These are phyloP conservation scores for Pugionium cornutum DNA, from an alignment of 345 rosid species.

Conservation along the genomic window DNA sequence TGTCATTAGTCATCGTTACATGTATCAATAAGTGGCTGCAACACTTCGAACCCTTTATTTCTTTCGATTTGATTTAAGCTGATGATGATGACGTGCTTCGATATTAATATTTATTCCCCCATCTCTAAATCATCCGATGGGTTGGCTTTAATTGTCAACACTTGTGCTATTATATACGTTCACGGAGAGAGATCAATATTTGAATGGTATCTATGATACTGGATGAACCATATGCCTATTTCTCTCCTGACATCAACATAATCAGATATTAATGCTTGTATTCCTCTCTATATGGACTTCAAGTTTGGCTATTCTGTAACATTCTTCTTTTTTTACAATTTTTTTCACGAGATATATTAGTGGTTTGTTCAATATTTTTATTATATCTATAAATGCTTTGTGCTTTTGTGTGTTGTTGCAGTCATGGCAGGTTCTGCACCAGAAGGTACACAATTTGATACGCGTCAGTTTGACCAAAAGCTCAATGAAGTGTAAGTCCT, in stretches of 20 bases:
- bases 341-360: not conserved
- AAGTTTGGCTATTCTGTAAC: slow-evolving; percentile 42
- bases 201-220: slow-evolving; percentile 34
- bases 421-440: slow-evolving; percentile 50
- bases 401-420: slow-evolving; percentile 19
- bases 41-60: not conserved
- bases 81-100: not conserved
- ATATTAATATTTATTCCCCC: not conserved
- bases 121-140: not conserved
- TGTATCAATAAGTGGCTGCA: not conserved
- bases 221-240: slow-evolving; percentile 27
- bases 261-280: slow-evolving; percentile 42
- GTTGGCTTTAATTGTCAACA: not conserved
- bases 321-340: not conserved
- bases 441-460: slow-evolving; percentile 50
- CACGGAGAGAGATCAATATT: slow-evolving; percentile 20
- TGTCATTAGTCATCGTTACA: not conserved
- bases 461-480: slow-evolving; percentile 45
- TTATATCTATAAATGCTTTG: not conserved
- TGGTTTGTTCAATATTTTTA: not conserved
- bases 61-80: slow-evolving; percentile 6
- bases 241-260: slow-evolving; percentile 29
- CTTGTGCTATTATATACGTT: not conserved
- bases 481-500: slow-evolving; percentile 47
- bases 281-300: slow-evolving; percentile 31